Base-by-base conservation (phyloP, 2,329 filamentous ascomycete genomes). In the Fusarium veterinarium region DNA sequence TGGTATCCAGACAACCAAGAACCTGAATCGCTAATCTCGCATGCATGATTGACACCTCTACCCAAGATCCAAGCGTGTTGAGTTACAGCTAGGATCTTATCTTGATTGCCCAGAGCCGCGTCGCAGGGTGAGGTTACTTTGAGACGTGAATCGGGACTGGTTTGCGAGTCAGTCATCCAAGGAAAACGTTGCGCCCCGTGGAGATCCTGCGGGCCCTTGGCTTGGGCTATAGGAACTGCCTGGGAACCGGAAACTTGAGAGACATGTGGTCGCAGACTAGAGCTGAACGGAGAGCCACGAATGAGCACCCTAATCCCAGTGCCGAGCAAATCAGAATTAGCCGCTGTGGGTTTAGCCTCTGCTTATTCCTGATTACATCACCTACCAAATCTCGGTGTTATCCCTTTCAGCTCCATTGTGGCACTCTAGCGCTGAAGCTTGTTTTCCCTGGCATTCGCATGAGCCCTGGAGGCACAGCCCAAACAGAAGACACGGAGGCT, bases 341-440 rank as follows among this genome's bases (percentile, higher is more conserved):
- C 49, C 40, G 35, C 13, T 28, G 8, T 10, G 17, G 25, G 49
- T 40, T 60, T 48, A 25, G 60, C n/a, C 31, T 17, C 12, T n/a
- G 28, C 19, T 42, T 19, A 17, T 60, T 14, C 33, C 16, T 40
- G 8, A 53, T 64, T 70, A 57, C 67, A 53, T 61, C 65, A 70
- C 38, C 30, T 10, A 8, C 17, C 33, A 33, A 45, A 37, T 57
- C 23, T 69, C 45, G 58, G 67, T 44, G 37, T 6, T 46, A 42
- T 44, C 48, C 57, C 19, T 28, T 40, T 40, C n/a, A 30, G 33
- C 66, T 48, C 48, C 53, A 51, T 56, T 49, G 33, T 58, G 20
- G 33, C 35, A 37, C 52, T 5, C 33, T 66, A 67, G 68, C 37
- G 56, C 33, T n/a, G 9, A 71, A 67, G 56, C 31, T 71, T 71